These are phyloP conservation scores for Arthrinium puccinioides DNA, from an alignment of 2,329 filamentous ascomycete genomes.

Conservation along the genomic window DNA sequence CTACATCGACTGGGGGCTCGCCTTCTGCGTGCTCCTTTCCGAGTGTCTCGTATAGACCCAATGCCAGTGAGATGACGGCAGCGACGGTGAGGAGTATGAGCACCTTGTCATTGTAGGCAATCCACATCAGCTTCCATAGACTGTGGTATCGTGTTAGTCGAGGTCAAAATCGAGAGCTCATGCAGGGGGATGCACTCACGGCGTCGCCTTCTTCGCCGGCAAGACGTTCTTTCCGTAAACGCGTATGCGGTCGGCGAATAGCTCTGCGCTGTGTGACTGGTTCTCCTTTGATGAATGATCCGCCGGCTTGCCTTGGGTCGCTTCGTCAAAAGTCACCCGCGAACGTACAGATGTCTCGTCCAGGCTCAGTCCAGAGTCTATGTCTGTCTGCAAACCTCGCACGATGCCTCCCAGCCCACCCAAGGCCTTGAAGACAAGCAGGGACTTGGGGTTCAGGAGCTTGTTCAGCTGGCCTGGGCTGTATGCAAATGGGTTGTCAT, in stretches of 20 bases:
- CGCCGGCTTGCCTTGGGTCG: slow-evolving; percentile 13
- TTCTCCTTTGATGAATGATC: slow-evolving; percentile 11
- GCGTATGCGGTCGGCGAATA: slow-evolving; percentile 46
- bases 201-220: slow-evolving; percentile 52
- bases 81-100: slow-evolving; percentile 63
- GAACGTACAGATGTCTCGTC: slow-evolving; percentile 47
- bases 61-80: slow-evolving; percentile 58
- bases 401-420: slow-evolving; percentile 64
- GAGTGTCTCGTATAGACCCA: slow-evolving; percentile 63
- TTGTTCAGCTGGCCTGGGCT: slow-evolving; percentile 68
- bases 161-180: too few species aligned
- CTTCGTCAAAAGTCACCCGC: slow-evolving; percentile 23
- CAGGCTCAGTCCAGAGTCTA: slow-evolving; percentile 56
- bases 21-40: slow-evolving; percentile 28
- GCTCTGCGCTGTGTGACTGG: slow-evolving; percentile 5
- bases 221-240: slow-evolving; percentile 53
- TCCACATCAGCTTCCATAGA: slow-evolving; percentile 55
- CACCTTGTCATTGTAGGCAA: slow-evolving; percentile 67
- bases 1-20: slow-evolving; percentile 18
- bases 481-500: slow-evolving; percentile 67
- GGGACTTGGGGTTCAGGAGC: slow-evolving; percentile 66
- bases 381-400: slow-evolving; percentile 59
- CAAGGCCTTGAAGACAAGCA: slow-evolving; percentile 62
- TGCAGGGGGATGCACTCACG: slow-evolving; percentile 12
- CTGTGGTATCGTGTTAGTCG: too few species aligned